phyloP scores from a whole-genome alignment of 1,284 basidiomycete species.

The Pascua guehoae region DNA sequence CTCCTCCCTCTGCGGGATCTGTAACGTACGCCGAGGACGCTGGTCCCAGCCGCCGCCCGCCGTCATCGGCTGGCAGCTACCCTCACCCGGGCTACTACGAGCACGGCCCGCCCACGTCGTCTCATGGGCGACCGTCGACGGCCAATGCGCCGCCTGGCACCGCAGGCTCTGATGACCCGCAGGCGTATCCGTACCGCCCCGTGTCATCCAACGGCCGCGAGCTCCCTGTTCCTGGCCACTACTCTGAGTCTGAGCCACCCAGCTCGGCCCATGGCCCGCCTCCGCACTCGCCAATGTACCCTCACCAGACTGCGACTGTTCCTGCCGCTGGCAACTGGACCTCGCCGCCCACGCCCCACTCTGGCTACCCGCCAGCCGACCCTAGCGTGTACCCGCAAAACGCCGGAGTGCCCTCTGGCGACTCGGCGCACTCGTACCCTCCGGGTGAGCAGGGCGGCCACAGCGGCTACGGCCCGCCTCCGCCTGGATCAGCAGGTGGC shows the following conservation, averaged over 20 bases:
- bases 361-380: conserved; percentile 27
- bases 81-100: conserved; percentile 34
- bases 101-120: conserved; percentile 26
- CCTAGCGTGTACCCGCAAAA: conserved; percentile 29
- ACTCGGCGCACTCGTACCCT: conserved; percentile 23
- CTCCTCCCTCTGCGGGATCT: conserved; percentile 15
- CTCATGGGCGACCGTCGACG: conserved; percentile 16
- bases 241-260: conserved; percentile 45
- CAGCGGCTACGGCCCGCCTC: conserved; percentile 27
- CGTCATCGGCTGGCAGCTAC: conserved; percentile 30
- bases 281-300: conserved; percentile 44
- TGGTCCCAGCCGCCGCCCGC: conserved; percentile 37
- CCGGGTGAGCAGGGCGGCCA: conserved; percentile 9
- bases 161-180: conserved; percentile 24
- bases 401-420: conserved; percentile 12
- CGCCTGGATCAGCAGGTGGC: conserved; percentile 25
- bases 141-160: conserved; percentile 27
- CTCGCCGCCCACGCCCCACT: conserved; percentile 32
- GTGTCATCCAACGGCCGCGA: conserved; percentile 42
- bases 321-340: conserved; percentile 31
- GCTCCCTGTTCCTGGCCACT: conserved; percentile 38
- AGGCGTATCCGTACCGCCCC: conserved; percentile 39
- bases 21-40: conserved; percentile 25
- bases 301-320: conserved; percentile 4
- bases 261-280: conserved; percentile 38